These are phyloP conservation scores for Spathaspora hagerdaliae DNA, from an alignment of 805 yeast species.

Conservation along the genomic window DNA sequence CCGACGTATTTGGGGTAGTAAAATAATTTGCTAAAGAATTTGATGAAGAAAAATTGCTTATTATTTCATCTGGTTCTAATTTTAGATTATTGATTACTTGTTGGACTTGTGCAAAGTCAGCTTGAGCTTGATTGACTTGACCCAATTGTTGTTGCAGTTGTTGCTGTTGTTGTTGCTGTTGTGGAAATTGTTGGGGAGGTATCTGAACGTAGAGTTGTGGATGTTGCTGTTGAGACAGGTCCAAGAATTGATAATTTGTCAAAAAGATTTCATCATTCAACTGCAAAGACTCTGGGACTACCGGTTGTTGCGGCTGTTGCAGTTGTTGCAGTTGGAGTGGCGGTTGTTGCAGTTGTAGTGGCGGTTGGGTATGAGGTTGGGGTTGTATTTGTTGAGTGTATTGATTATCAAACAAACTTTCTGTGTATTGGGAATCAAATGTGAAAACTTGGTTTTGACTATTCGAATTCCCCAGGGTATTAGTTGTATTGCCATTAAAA, in stretches of 20 bases:
- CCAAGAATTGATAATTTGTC: slow-evolving; percentile 8
- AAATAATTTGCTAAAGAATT: background rate
- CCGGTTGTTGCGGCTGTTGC: slow-evolving; percentile 2
- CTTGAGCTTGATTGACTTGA: background rate
- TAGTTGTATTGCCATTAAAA: background rate
- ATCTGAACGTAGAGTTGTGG: background rate
- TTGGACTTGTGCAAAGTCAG: background rate
- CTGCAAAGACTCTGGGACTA: slow-evolving; percentile 14
- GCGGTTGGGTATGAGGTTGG: background rate
- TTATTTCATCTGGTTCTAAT: background rate
- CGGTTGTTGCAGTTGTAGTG: background rate
- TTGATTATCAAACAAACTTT: background rate
- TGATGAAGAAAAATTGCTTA: slow-evolving; percentile 3
- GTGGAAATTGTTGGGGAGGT: background rate
- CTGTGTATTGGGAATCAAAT: background rate
- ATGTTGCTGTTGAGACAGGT: background rate
- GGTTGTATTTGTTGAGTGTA: background rate
- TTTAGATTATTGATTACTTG: background rate
- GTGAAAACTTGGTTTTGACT: background rate
- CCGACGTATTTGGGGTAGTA: slow-evolving; percentile 1
- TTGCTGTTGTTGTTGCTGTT: background rate
- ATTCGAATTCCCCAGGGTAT: background rate
- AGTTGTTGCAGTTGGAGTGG: background rate
- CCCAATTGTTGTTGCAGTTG: background rate
- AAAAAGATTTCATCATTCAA: slow-evolving; percentile 24